Evolutionary conservation across 148 eudicot genomes (phyloP).

Genomic region (Simmondsia chinensis): DNA sequence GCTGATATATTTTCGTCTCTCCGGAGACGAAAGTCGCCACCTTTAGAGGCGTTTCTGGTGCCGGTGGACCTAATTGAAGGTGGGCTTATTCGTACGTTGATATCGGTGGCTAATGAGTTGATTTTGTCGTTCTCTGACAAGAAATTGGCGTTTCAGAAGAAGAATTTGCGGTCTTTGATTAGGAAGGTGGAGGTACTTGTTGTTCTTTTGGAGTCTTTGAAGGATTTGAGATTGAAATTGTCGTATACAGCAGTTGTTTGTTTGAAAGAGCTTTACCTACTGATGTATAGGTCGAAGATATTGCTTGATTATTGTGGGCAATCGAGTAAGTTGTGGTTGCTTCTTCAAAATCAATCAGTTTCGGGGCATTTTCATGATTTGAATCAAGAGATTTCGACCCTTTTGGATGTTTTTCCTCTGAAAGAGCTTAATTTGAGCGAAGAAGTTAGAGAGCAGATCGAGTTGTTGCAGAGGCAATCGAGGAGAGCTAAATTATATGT

Average conservation of each 20-base stretch:
- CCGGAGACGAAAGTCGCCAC: conserved; percentile 66
- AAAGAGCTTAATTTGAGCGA: conserved; percentile 35
- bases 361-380: conserved; percentile 87
- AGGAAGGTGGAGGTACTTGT: conserved; percentile 53
- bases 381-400: conserved; percentile 59
- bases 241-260: conserved; percentile 47
- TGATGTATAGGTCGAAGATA: conserved; percentile 69
- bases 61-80: conserved; percentile 64
- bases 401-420: conserved; percentile 75
- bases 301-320: conserved; percentile 55
- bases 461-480: conserved; percentile 56
- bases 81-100: conserved; percentile 44
- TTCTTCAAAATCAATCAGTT: conserved; percentile 64
- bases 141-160: conserved; percentile 38
- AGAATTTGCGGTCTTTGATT: conserved; percentile 43
- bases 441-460: conserved; percentile 65
- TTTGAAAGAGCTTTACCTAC: conserved; percentile 68
- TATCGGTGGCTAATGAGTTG: conserved; percentile 37
- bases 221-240: conserved; percentile 21
- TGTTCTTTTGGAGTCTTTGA: conserved; percentile 43
- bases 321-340: conserved; percentile 70
- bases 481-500: conserved; percentile 36
- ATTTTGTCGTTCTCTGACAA: conserved; percentile 33
- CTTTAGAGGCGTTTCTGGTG: conserved; percentile 71
- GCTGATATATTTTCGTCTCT: conserved; percentile 67